Percentiles rank a stretch among this genome's conserved stretches.
These are phyloP conservation scores for Tetragonia tetragonoides DNA, from an alignment of 148 eudicot species.

Conservation along the genomic window DNA sequence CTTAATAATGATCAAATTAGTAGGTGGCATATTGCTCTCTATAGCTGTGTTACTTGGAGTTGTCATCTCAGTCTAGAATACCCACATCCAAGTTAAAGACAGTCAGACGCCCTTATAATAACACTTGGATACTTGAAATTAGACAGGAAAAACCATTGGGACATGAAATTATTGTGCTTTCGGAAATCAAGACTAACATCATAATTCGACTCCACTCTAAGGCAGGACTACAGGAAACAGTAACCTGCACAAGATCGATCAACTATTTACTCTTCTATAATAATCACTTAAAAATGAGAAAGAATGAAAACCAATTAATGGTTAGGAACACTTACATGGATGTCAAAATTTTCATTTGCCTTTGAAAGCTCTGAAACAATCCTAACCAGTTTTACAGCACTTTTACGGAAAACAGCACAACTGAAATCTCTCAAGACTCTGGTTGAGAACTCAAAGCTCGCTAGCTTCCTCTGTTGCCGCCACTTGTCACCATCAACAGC, in stretches of 20 bases:
- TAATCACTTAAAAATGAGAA: not conserved
- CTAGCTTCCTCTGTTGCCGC: constrained; percentile 66
- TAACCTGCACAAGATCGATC: not conserved
- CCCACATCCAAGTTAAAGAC: no score
- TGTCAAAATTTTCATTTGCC: constrained; percentile 39
- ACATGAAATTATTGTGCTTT: not conserved
- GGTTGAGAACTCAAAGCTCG: constrained; percentile 73
- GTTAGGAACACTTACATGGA: constrained; percentile 47
- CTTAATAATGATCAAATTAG: no score
- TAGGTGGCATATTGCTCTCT: no score
- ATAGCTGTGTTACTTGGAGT: no score
- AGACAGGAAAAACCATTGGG: no score
- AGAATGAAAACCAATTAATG: not conserved
- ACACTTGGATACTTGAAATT: no score
- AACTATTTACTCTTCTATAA: not conserved
- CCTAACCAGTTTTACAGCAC: constrained; percentile 48
- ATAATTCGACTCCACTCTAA: not conserved
- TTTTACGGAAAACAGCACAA: constrained; percentile 55
- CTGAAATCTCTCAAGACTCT: constrained; percentile 73
- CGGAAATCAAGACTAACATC: not conserved
- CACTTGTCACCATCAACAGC: constrained; percentile 63
- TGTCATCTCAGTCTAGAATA: no score
- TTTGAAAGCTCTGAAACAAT: constrained; percentile 25
- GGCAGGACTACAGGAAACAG: not conserved
- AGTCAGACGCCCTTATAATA: no score